Base-by-base conservation (phyloP, 768 basidiomycete genomes). In the Boletus sp. region DNA sequence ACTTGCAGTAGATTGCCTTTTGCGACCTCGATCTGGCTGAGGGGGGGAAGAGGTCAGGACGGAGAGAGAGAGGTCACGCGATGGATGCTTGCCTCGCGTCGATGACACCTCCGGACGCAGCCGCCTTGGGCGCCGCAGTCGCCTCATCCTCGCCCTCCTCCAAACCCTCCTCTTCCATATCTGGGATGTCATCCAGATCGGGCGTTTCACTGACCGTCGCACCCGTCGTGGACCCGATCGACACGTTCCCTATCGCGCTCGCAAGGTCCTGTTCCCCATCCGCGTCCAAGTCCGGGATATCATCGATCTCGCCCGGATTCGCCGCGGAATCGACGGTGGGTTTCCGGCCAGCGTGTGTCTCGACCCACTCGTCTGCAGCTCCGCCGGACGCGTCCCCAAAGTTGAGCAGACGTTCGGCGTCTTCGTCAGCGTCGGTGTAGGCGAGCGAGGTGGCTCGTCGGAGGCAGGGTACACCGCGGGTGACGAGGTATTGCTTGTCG, bases 401-500 rank as follows among this genome's bases (percentile, higher is more conserved):
- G 34, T 83, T 84, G 43, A 99, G 80, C 23, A 98, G 75, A 39
- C 93, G 90, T 71, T 99, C 96, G 0, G 90, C 92, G 64, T 98
- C 97, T 72, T 97, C 96, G 69, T 98, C 95, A 11, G 87, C 91
- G 62, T 96, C 96, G 1, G 93, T 94, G 75, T 96, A 95, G 42
- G 92, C 88, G 44, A 97, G 79, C 33, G 93, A 87, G 3, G 88
- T 92, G 11, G 94, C 97, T 63, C 97, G 84, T 43, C 96, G 85
- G 32, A 98, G 83, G 70, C 95, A 98, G 8, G 97, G 93, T n/a
- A 98, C 97, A 56, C 94, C 95, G 19, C 90, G 85, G 33, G 91
- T 94, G 62, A 98, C 83, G 41, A 99, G 85, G 72, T 97, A 99
- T 70, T 99, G 97, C 77, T 97, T 98, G 72, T 95, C 93, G 1